These are phyloP conservation scores for Triticum urartu DNA, from an alignment of 176 grass and related monocot genomes.

Conservation along the genomic window DNA sequence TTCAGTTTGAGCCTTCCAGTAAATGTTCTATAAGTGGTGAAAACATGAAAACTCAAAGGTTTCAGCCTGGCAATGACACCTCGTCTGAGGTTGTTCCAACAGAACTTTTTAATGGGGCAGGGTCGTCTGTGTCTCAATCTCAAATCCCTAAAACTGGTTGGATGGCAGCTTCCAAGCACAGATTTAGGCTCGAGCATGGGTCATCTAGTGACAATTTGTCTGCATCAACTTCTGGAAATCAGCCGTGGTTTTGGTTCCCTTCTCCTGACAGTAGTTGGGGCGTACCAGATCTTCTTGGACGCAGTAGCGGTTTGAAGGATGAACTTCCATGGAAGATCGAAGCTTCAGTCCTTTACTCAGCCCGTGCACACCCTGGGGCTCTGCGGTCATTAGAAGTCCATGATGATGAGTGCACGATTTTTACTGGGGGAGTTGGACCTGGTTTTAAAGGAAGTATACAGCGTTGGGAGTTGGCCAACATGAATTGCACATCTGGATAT, in stretches of 20 bases:
- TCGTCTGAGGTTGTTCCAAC: conserved; percentile 55
- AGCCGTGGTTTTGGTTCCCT: conserved; percentile 95
- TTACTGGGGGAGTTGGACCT: conserved; percentile 92
- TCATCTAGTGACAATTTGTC: conserved; percentile 37
- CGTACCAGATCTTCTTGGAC: conserved; percentile 71
- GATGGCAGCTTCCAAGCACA: conserved; percentile 40
- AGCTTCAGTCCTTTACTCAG: conserved; percentile 71
- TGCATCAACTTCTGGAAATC: conserved; percentile 46
- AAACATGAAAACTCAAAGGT: conserved; percentile 53
- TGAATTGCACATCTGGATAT: conserved; percentile 89
- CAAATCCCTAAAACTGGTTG: conserved; percentile 57
- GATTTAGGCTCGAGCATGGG: conserved; percentile 41
- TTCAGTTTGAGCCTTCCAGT: conserved; percentile 65
- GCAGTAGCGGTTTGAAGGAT: conserved; percentile 55
- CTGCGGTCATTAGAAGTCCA: conserved; percentile 66
- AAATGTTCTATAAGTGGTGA: conserved; percentile 51
- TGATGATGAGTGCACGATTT: conserved; percentile 83
- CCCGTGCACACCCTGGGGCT: conserved; percentile 79
- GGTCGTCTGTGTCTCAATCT: conserved; percentile 68
- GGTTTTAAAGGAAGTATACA: conserved; percentile 93
- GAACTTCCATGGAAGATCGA: conserved; percentile 78
- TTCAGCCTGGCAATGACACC: conserved; percentile 37
- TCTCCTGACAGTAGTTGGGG: conserved; percentile 59
- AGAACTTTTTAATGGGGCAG: conserved; percentile 61
- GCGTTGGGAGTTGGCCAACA: conserved; percentile 84